Conservation (phyloP, 2,329 filamentous ascomycete species). For the Colletotrichum magnum region DNA sequence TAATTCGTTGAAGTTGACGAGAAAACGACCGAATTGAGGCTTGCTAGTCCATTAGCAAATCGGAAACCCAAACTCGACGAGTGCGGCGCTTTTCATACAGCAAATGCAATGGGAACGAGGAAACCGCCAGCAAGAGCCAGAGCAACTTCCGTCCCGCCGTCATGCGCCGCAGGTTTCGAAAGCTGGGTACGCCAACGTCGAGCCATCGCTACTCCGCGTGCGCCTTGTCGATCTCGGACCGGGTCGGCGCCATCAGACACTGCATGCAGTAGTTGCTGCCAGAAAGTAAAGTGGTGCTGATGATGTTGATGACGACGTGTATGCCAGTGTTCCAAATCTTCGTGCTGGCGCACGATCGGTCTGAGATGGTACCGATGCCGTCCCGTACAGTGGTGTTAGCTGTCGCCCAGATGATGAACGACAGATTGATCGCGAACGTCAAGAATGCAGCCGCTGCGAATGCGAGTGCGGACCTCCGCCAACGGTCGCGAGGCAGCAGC, state of each 20-base stretch:
- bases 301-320: constrained; percentile 50
- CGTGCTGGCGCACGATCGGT: no score
- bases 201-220: constrained; percentile 59
- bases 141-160: background rate
- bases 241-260: constrained; percentile 47
- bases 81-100: background rate
- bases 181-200: constrained; percentile 56
- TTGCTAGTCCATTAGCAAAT: background rate
- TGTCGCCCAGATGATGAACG: no score
- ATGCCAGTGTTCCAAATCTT: constrained; percentile 19
- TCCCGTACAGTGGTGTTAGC: no score
- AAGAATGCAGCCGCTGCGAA: no score
- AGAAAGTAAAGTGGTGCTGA: constrained; percentile 48
- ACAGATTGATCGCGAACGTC: no score
- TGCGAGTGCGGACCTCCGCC: no score
- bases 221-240: constrained; percentile 50
- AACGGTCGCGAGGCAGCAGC: no score
- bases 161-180: background rate
- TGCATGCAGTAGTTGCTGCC: constrained; percentile 53
- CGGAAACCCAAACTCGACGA: background rate
- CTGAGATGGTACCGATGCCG: no score
- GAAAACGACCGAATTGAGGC: constrained; percentile 11
- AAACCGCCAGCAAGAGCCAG: background rate
- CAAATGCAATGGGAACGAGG: constrained; percentile 14
- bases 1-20: background rate